Evolutionary conservation across 2,329 filamentous ascomycete genomes (phyloP).

Genomic region (Septoria linicola): DNA sequence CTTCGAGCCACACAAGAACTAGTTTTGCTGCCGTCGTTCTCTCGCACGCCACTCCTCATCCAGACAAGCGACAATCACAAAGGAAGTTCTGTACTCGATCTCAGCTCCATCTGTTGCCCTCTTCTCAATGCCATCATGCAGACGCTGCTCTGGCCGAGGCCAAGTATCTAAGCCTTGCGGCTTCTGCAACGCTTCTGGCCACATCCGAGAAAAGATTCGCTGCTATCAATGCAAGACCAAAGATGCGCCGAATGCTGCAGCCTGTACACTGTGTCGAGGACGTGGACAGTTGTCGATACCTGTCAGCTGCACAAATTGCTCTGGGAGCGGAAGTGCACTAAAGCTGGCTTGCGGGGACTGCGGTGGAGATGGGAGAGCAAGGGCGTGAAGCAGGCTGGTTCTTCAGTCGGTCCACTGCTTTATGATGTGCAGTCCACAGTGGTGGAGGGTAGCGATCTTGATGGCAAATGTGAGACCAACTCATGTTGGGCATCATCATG

Average conservation of each 20-base stretch:
- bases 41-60: too few relatives aligned
- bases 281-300: conserved; percentile 9
- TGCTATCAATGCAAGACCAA: conserved; percentile 12
- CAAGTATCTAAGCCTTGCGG: conserved; percentile 2
- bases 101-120: too few relatives aligned
- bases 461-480: background rate
- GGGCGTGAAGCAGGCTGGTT: too few relatives aligned
- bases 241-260: conserved; percentile 8
- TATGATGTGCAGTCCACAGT: too few relatives aligned
- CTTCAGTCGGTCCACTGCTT: too few relatives aligned
- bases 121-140: conserved; percentile 9
- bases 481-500: too few relatives aligned
- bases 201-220: conserved; percentile 5
- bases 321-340: conserved; percentile 3
- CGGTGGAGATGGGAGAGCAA: conserved; percentile 2
- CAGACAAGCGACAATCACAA: background rate
- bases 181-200: conserved; percentile 1
- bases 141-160: conserved; percentile 5
- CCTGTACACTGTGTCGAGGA: conserved; percentile 8
- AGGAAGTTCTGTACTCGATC: too few relatives aligned
- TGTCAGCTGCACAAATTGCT: conserved; percentile 8
- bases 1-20: too few relatives aligned
- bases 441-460: background rate
- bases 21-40: too few relatives aligned
- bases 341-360: conserved; percentile 6